A percentile compares a stretch with the other conserved stretches of the same genome.
phyloP scores from a whole-genome alignment of 1,139 yeast genomes.

The Taiozyma sp. region DNA sequence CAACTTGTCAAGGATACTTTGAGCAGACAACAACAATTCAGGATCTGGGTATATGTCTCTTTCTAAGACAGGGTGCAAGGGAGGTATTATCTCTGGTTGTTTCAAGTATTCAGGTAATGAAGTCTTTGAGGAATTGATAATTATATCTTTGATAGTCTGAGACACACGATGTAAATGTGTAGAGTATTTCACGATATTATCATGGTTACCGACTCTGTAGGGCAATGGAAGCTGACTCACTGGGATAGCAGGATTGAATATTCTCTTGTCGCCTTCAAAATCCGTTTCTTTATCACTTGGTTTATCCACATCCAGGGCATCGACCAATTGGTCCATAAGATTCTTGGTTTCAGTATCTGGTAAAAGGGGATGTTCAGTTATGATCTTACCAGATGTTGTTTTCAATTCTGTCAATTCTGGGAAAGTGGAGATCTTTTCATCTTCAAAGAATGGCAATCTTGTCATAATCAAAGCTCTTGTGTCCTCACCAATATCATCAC shows the following conservation, averaged over 20 bases:
- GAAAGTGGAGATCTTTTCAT: constrained; percentile 61
- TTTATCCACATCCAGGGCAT: constrained; percentile 32
- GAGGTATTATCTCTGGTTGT: constrained; percentile 13
- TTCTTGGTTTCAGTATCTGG: constrained; percentile 33
- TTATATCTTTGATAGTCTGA: constrained; percentile 13
- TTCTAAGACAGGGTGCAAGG: constrained; percentile 9
- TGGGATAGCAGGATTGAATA: constrained; percentile 25
- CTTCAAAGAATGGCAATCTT: constrained; percentile 76
- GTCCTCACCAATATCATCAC: constrained; percentile 12
- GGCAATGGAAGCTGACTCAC: constrained; percentile 13
- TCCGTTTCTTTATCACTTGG: constrained; percentile 14
- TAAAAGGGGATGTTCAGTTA: constrained; percentile 24
- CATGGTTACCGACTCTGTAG: constrained; percentile 11
- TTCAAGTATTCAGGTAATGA: constrained; percentile 12
- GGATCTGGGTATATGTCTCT: constrained; percentile 14
- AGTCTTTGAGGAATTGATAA: constrained; percentile 7
- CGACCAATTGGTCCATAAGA: constrained; percentile 37
- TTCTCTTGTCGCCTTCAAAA: constrained; percentile 19
- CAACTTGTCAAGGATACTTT: constrained; percentile 20
- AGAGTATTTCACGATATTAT: constrained; percentile 12
- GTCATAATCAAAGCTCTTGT: constrained; percentile 31
- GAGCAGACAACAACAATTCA: constrained; percentile 10
- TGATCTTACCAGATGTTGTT: constrained; percentile 30
- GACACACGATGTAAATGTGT: constrained; percentile 13
- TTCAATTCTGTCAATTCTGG: constrained; percentile 41